A percentile compares a stretch with the other conserved stretches of the same genome.
These are phyloP conservation scores for Dendrobium chrysotoxum DNA, from an alignment of 106 monocot species.

Conservation along the genomic window DNA sequence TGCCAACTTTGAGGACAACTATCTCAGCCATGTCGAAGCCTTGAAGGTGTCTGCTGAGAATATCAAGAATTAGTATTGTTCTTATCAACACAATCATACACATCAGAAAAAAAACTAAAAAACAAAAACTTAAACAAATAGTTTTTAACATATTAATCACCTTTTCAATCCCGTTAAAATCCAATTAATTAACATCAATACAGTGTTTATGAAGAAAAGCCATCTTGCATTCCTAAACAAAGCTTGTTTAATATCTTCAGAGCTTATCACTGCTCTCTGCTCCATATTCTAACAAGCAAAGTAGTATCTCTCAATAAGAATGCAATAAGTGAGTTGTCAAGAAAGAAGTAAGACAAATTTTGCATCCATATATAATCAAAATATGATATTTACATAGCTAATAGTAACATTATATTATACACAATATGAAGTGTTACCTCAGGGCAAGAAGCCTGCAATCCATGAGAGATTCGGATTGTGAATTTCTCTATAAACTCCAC, in stretches of 20 bases:
- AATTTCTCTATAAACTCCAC: no score
- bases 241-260: slow-evolving; percentile 85
- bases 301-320: neutral
- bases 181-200: neutral
- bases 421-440: slow-evolving; percentile 25
- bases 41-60: no score
- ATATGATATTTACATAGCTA: no score
- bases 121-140: no score
- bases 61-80: no score
- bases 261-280: slow-evolving; percentile 40
- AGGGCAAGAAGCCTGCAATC: slow-evolving; percentile 94
- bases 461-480: no score
- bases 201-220: neutral
- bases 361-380: no score
- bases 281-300: slow-evolving; percentile 38
- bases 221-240: slow-evolving; percentile 64
- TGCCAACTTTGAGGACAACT: slow-evolving; percentile 72
- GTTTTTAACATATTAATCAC: slow-evolving; percentile 4
- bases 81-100: no score
- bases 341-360: neutral
- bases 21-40: no score
- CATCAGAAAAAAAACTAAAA: no score
- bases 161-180: neutral
- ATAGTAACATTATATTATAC: neutral
- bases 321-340: neutral